Conservation (phyloP, 495 filamentous ascomycete species). For the Geoglossum glabrum region DNA sequence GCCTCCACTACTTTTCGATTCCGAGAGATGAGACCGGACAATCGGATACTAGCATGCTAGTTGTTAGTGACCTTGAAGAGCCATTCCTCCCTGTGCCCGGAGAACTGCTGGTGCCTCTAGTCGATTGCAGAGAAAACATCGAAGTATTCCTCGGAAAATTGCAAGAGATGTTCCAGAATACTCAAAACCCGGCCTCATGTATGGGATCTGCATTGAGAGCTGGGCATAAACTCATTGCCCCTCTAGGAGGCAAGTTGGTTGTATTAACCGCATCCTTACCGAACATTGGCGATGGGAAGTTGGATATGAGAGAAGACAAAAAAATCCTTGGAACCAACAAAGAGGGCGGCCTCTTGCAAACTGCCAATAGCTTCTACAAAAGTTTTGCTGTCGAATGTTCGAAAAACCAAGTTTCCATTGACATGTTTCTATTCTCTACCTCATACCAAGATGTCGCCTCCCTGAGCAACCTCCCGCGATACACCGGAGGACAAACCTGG, state of each 20-base stretch:
- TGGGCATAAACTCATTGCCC: conserved; percentile 84
- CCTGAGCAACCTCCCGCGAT: conserved; percentile 80
- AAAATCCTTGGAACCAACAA: conserved; percentile 88
- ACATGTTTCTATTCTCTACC: conserved; percentile 97
- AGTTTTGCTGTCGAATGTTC: conserved; percentile 97
- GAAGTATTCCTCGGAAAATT: conserved; percentile 80
- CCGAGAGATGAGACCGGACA: conserved; percentile 70
- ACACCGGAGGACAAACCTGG: conserved; percentile 94
- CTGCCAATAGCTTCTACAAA: conserved; percentile 91
- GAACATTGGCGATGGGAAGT: conserved; percentile 75
- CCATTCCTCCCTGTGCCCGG: conserved; percentile 88
- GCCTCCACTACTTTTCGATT: conserved; percentile 87
- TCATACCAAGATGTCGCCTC: conserved; percentile 96
- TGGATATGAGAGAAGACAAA: conserved; percentile 92
- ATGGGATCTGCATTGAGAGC: conserved; percentile 87
- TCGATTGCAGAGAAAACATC: conserved; percentile 74
- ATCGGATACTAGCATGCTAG: conserved; percentile 72
- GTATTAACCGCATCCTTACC: conserved; percentile 78
- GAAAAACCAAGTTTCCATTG: conserved; percentile 93
- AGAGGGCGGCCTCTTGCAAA: conserved; percentile 71
- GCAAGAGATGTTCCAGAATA: conserved; percentile 91
- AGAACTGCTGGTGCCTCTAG: conserved; percentile 79
- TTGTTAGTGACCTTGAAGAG: conserved; percentile 89
- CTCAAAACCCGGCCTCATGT: conserved; percentile 63
- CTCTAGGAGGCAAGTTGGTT: conserved; percentile 82